These are phyloP conservation scores for Farysia itapuensis DNA, from an alignment of 1,284 basidiomycete species.

Conservation along the genomic window DNA sequence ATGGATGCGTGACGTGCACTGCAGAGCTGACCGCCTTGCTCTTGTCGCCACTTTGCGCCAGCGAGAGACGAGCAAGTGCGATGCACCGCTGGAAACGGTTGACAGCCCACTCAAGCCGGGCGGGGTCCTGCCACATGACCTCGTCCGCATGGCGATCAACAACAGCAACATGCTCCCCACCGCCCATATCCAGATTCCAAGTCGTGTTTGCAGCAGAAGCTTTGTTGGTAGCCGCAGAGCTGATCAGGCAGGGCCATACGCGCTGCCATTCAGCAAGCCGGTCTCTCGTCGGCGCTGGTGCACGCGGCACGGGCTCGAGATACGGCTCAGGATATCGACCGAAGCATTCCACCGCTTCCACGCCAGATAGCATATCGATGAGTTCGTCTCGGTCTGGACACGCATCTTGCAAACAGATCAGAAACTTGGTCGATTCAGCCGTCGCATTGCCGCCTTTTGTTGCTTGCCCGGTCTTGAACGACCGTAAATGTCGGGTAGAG, in stretches of 20 bases:
- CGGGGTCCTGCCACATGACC: constrained; percentile 11
- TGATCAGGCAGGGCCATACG: constrained; percentile 54
- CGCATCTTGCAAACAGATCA: constrained; percentile 28
- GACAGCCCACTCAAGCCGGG: constrained; percentile 13
- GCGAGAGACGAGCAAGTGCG: constrained; percentile 17
- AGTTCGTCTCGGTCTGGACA: constrained; percentile 11
- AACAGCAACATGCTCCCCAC: constrained; percentile 8
- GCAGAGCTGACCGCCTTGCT: constrained; percentile 14
- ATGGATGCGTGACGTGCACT: constrained; percentile 39
- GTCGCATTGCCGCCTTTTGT: constrained; percentile 1
- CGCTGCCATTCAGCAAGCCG: constrained; percentile 66
- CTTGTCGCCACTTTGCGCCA: constrained; percentile 1
- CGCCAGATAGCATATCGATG: constrained; percentile 9
- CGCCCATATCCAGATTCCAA: not conserved
- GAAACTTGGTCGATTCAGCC: constrained; percentile 13
- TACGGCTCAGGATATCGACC: constrained; percentile 50
- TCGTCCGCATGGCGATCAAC: constrained; percentile 43
- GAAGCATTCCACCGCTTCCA: constrained; percentile 6
- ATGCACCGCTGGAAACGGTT: constrained; percentile 28
- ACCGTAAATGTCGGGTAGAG: constrained; percentile 41
- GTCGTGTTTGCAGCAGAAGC: not conserved
- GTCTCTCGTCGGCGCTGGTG: constrained; percentile 71
- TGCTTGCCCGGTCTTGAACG: constrained; percentile 42
- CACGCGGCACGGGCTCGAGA: constrained; percentile 69
- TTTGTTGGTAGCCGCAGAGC: constrained; percentile 24